Evolutionary conservation across 1,284 basidiomycete genomes (phyloP), one percentile per base, ranked within the genome.

Genomic region (Fomitopsis schrenkii): DNA sequence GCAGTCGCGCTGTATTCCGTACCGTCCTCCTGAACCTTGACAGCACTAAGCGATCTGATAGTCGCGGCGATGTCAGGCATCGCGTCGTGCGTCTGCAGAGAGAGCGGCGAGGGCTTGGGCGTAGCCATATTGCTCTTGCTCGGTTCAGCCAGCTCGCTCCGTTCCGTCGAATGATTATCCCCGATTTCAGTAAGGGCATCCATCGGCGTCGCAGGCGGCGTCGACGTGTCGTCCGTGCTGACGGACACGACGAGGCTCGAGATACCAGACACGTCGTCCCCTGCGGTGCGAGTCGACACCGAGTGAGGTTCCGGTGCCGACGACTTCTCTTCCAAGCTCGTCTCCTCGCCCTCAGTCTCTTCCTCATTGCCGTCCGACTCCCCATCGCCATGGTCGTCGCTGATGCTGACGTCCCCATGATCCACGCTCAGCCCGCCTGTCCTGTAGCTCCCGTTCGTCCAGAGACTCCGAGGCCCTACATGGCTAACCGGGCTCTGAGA

Each of bases 401-500:
- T 66, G 57, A 68, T 71, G n/a, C 66, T 58, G 15, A 55, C 61
- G 56, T 71, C 68, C 19, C 65, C 64, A 58, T 77, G 70, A 38
- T 77, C 73, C 55, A 72, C 64, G 59, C 79, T 86, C 42, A 84
- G 66, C 9, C 69, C 78, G 19, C 83, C 84, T 4, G 86, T 85
- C 66, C 79, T 80, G 61, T 82, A 70, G 64, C 86, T 88, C 60
- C 69, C 70, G 28, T 78, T 78, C 15, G 83, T 83, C 82, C 84
- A 85, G 41, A 85, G 62, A 63, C 83, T 87, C 67, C 81, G 74
- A 44, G 71, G 70, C 50, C 79, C 73, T 0, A 81, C 83, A 78
- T 42, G 76, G 72, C 62, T 65, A 33, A n/a, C 48, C 61, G 36
- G 60, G 36, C 45, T 59, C 56, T 58, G 70, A 44, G 67, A 59